Percentiles rank a stretch among this genome's conserved stretches.
Evolutionary conservation across 441 rosid species (phyloP).

Genomic region (Macaranga tanarius): DNA sequence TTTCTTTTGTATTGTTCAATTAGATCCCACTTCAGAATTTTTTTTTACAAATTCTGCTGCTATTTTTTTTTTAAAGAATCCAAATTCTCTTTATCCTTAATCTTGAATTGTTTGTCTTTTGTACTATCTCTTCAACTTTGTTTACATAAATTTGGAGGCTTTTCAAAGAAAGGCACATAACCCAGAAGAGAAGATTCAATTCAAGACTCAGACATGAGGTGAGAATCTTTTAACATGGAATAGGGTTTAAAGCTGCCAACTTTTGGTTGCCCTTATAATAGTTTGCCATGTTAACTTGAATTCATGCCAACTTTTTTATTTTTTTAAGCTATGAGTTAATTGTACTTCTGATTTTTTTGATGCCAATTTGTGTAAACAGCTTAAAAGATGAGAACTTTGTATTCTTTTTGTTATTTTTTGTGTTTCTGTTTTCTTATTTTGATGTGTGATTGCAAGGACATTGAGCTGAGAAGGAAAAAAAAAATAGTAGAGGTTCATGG

Average conservation of each 20-base stretch:
- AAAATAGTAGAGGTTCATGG: constrained; percentile 42
- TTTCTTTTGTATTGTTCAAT: not conserved
- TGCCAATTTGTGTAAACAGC: not conserved
- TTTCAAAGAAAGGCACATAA: constrained; percentile 19
- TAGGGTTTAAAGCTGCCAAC: constrained; percentile 4
- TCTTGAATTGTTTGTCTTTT: not conserved
- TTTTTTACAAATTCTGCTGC: constrained; percentile 15
- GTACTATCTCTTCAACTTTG: not conserved
- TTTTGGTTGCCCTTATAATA: constrained; percentile 11
- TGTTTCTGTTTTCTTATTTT: not conserved
- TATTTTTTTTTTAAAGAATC: constrained; percentile 1
- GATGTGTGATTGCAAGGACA: not conserved
- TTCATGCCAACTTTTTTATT: constrained; percentile 4
- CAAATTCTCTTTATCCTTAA: constrained; percentile 12
- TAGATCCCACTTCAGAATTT: constrained; percentile 7
- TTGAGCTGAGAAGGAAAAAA: not conserved
- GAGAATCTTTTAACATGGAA: constrained; percentile 13
- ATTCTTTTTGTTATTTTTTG: not conserved
- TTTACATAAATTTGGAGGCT: constrained; percentile 28
- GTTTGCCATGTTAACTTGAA: not conserved
- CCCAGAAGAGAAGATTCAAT: constrained; percentile 7
- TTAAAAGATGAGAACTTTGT: constrained; percentile 5
- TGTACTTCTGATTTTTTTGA: not conserved
- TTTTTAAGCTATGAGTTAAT: not conserved
- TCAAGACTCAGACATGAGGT: constrained; percentile 35